Evolutionary conservation across 352 stramenopile species (phyloP).

Genomic region (Phytophthora idaei): DNA sequence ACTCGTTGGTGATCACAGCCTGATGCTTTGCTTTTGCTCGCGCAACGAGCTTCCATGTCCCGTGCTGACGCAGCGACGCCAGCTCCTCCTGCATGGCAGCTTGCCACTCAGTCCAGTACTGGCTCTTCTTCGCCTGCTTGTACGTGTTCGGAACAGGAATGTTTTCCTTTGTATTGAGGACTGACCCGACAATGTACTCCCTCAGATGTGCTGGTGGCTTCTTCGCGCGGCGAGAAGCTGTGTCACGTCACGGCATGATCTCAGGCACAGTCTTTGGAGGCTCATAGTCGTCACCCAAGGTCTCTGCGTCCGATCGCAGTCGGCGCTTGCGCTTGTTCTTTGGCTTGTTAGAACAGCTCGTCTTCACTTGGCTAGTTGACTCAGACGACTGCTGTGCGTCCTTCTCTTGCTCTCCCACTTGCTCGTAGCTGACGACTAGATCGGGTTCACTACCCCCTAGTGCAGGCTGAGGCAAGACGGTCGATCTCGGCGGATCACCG

Average conservation of each 20-base stretch:
- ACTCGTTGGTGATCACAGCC: not conserved
- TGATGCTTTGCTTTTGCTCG: not conserved
- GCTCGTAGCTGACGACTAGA: not conserved
- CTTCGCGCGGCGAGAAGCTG: not conserved
- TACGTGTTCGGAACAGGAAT: not conserved
- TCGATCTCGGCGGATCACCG: not conserved
- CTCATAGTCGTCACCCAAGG: constrained; percentile 5
- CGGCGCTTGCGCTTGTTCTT: not conserved
- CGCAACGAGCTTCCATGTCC: not conserved
- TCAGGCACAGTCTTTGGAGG: constrained; percentile 2
- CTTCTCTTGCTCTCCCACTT: not conserved
- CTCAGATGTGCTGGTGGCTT: not conserved
- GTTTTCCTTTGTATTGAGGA: not conserved
- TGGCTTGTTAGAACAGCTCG: not conserved
- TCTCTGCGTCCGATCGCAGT: not conserved
- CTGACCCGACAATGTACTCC: not conserved
- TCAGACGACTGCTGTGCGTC: not conserved
- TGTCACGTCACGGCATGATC: not conserved
- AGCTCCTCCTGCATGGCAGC: not conserved
- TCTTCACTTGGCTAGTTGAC: not conserved
- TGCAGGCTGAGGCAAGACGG: not conserved
- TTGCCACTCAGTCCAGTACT: not conserved
- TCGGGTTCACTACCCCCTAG: not conserved
- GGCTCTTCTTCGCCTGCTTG: not conserved
- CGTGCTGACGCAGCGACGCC: not conserved